Evolutionary conservation across 805 yeast genomes (phyloP), one percentile per base, ranked within the genome.

Genomic region (Candida morakotiae): DNA sequence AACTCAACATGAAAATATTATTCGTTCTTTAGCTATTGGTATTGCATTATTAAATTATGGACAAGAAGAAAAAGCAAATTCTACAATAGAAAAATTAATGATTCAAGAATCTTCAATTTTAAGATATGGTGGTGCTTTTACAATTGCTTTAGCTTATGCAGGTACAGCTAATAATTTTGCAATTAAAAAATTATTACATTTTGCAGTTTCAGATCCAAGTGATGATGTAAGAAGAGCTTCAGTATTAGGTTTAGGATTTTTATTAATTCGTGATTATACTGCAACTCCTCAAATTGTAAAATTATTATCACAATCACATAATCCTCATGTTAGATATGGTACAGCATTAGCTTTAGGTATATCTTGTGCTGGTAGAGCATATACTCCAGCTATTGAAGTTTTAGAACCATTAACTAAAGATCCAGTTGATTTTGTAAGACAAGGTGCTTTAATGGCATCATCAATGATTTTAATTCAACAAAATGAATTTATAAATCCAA

Each of bases 321-420:
- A 93, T 59, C 96, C 98, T 10, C 97, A 93, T 57, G 98, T 93
- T 25, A 85, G 98, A 60, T 93, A 93, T 58, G 98, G 98, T 68
- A 86, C 97, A 22, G 96, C 98, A 2, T 71, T 93, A 79, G 98
- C 98, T 0, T 74, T 93, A 45, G 98, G 97, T 64, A 86, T 93
- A 44, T 80, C 98, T 3, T 89, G 98, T 71, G 96, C 97, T 17
- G 98, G 98, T 33, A 82, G 93, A 56, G 93, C 89, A 3, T 67
- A 85, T 38, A 79, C 81, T 41, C 81, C 91, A 27, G 98, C 98
- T 0, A 75, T 93, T 45, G 96, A 88, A 42, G 88, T 93, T 13
- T 74, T 93, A 47, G 95, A 87, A 64, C 96, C 97, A 23, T 75
- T 93, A 67, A 78, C 91, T 19, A 87, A 85, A 54, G 98, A 93